Base-by-base conservation (phyloP, 1,139 yeast genomes). In the Meyerozyma sp. region DNA sequence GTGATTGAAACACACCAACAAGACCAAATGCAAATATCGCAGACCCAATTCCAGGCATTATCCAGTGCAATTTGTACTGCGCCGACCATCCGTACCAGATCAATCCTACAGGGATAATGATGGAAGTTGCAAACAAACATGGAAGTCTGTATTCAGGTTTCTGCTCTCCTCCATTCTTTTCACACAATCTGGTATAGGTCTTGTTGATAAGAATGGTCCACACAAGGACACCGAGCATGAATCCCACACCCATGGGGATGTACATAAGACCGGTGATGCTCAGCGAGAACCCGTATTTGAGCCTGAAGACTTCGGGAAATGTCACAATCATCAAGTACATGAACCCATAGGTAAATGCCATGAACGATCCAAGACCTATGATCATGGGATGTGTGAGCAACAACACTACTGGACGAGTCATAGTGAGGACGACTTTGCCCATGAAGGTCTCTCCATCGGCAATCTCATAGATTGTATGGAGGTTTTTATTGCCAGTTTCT, bases 301-400 rank as follows among this genome's bases (percentile, higher is more conserved):
- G 48, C 4, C 57, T 56, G 46, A 60, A 72, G 13, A 72, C 66
- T 5, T 61, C 55, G 2, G 75, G 77, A 53, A 70, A 71, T 0
- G 76, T 70, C 9, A 70, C 70, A 44, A 72, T 69, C 72, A 72
- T 65, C 48, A 72, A 59, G 54, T 72, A 72, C 73, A 72, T 66
- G 53, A 71, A 70, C 10, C 76, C 77, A 48, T 72, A 71, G 21
- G 73, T 67, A 56, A 72, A 69, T 2, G 77, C 76, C 68, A 72
- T 64, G 45, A 70, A 70, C 30, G 32, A 20, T 16, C 85, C 85
- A 25, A 81, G 62, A 0, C 84, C 83, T 28, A 79, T 61, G 13
- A 82, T 79, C 74, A 82, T 79, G 3, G 87, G 87, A 55, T 83
- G 81, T 27, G 77, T 68, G 32, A 67, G 56, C 25, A 82, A 63